Base-by-base conservation (phyloP, 2,329 filamentous ascomycete species). In the Laburnicola sp. region DNA sequence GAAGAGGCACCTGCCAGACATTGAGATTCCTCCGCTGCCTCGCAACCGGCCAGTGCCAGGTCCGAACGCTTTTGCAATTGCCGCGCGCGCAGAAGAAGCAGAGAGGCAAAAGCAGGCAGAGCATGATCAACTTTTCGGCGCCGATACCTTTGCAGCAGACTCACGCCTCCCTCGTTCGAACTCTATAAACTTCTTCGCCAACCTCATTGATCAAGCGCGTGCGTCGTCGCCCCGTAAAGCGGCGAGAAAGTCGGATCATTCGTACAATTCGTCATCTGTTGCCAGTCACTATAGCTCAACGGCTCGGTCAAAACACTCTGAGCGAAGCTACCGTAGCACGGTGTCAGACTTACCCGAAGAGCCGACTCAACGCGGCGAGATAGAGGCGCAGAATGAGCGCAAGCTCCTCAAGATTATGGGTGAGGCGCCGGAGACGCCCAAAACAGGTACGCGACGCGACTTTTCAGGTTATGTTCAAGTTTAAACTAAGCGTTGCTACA, bases 321-420 rank as follows among this genome's bases (percentile, higher is more conserved):
- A 60, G 26, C 53, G 53, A 3, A 68, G 59, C 44, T 38, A 58
- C 5, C 53, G 49, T 5, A 63, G 60, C 49, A 54, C 46, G 4
- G 25, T 28, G 4, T 53, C 54, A 9, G 50, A 39, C 6, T 57
- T 69, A 32, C 53, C 56, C 11, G 51, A 69, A 32, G 60, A 71
- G 37, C 47, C 65, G 10, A 77, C 76, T 1, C 57, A 58, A 8
- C 70, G 76, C 48, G 74, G 62, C 10, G 60, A 64, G 34, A 72
- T 78, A 26, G 76, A 79, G 58, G 66, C 70, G 22, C 65, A 64
- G 27, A 61, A 58, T 1, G 75, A 78, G 60, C 65, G 47, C 43
- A 68, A 56, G 54, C 54, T 65, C 44, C 70, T 63, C 59, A 66
- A 67, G 54, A 66, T 62, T 65, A 71, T 61, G 54, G 64, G 64